Evolutionary conservation across 257 asterid genomes (phyloP).

Genomic region (Plectranthus barbatus): DNA sequence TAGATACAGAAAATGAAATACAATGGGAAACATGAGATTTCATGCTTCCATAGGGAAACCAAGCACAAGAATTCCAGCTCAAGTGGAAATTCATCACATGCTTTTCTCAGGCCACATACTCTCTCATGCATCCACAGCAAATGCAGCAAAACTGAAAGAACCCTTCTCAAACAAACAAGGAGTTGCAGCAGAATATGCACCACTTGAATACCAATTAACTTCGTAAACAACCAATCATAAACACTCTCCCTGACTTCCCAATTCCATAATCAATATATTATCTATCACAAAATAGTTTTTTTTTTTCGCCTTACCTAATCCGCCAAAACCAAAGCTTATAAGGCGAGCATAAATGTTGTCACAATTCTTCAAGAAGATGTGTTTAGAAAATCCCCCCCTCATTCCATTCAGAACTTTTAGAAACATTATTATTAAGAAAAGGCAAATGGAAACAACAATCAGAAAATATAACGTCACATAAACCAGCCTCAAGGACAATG

Average conservation of each 20-base stretch:
- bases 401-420: neutral
- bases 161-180: neutral
- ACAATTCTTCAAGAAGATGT: neutral
- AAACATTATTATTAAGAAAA: neutral
- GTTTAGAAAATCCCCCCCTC: too few relatives aligned
- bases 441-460: neutral
- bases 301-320: neutral
- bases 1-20: neutral
- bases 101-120: too few relatives aligned
- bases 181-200: neutral
- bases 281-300: neutral
- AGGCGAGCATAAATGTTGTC: neutral
- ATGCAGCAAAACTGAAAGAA: neutral
- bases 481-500: neutral
- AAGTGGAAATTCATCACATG: neutral
- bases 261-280: neutral
- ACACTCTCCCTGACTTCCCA: neutral
- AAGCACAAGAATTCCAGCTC: slow-evolving; percentile 4
- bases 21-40: neutral
- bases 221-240: neutral
- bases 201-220: neutral
- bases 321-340: neutral
- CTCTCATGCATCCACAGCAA: neutral
- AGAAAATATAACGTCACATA: neutral
- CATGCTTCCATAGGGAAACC: neutral